These are phyloP conservation scores for Penicillium fuscoglaucum DNA, from an alignment of 2,329 filamentous ascomycete genomes.

Conservation along the genomic window DNA sequence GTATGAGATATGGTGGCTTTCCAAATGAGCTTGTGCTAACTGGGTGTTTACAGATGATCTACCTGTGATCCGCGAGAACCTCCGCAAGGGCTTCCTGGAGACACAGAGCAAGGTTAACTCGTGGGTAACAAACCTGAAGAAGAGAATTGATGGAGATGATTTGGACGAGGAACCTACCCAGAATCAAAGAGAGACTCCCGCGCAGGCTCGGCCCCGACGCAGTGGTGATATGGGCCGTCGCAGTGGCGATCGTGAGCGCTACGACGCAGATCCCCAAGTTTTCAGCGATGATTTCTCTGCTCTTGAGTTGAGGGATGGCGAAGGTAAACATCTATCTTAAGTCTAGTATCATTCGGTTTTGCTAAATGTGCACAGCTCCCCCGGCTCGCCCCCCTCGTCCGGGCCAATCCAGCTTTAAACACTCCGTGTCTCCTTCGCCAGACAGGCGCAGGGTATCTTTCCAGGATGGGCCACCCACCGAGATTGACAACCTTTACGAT, in stretches of 20 bases:
- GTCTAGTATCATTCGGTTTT: neutral
- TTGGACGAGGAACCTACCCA: constrained; percentile 43
- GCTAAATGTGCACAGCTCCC: constrained; percentile 49
- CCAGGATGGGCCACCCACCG: constrained; percentile 68
- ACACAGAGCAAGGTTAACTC: constrained; percentile 90
- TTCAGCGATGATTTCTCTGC: constrained; percentile 83
- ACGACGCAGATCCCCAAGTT: constrained; percentile 91
- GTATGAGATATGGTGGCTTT: constrained; percentile 37
- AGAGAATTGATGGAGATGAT: constrained; percentile 88
- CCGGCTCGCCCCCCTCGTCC: constrained; percentile 61
- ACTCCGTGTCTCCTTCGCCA: constrained; percentile 61
- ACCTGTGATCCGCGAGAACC: constrained; percentile 86
- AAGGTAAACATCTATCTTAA: constrained; percentile 43
- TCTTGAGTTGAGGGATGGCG: constrained; percentile 63
- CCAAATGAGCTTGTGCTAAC: constrained; percentile 14
- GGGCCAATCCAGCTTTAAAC: constrained; percentile 75
- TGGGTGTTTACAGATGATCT: constrained; percentile 67
- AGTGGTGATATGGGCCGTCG: constrained; percentile 65
- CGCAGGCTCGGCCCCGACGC: constrained; percentile 54
- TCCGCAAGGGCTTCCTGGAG: constrained; percentile 91
- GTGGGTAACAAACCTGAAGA: constrained; percentile 89
- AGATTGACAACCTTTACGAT: constrained; percentile 74
- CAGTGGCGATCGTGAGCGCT: constrained; percentile 85
- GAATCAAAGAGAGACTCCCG: constrained; percentile 35
- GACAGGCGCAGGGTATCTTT: constrained; percentile 56